Evolutionary conservation across 306 rosid genomes (phyloP).

Genomic region (Albizia julibrissin): DNA sequence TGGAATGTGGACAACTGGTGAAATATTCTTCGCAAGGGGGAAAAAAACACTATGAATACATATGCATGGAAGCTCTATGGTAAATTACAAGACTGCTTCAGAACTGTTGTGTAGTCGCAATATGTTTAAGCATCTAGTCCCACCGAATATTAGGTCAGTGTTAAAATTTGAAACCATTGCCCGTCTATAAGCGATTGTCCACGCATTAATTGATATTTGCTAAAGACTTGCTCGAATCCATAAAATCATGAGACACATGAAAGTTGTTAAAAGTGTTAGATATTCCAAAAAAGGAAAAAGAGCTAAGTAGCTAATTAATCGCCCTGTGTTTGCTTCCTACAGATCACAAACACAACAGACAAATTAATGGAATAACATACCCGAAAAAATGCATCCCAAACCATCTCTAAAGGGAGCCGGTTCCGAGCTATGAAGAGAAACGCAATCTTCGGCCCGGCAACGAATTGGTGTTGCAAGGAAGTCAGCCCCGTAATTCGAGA

Average conservation of each 20-base stretch:
- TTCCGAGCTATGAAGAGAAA: constrained; percentile 92
- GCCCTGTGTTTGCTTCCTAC: constrained; percentile 19
- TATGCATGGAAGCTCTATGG: neutral
- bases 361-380: constrained; percentile 33
- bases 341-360: constrained; percentile 5
- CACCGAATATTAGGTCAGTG: neutral
- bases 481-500: constrained; percentile 59
- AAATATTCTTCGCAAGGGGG: neutral
- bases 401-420: constrained; percentile 81
- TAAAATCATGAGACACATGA: constrained; percentile 1
- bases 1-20: neutral
- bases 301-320: neutral
- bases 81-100: neutral
- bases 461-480: constrained; percentile 55
- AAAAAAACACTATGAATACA: neutral
- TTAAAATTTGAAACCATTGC: neutral
- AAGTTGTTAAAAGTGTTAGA: constrained; percentile 16
- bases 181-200: neutral
- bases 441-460: constrained; percentile 73
- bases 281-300: constrained; percentile 15
- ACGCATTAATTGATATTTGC: constrained; percentile 18
- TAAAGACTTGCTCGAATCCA: constrained; percentile 8
- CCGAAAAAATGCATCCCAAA: constrained; percentile 93
- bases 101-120: neutral
- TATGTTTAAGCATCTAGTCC: neutral